These are phyloP conservation scores for Fusarium bulbicola DNA, from an alignment of 2,329 filamentous ascomycete genomes.

Conservation along the genomic window DNA sequence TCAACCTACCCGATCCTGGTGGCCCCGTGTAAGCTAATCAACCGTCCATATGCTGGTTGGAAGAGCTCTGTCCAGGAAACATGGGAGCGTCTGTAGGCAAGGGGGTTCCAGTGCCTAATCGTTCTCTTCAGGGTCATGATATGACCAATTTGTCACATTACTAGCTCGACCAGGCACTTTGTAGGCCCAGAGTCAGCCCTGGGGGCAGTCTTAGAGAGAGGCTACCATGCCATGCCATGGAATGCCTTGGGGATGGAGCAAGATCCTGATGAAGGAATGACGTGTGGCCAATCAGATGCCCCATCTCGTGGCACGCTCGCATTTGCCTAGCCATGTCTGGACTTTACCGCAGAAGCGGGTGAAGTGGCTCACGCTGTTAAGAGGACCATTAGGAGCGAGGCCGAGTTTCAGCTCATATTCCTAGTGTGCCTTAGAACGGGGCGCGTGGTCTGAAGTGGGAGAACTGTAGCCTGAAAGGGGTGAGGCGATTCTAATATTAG, in stretches of 20 bases:
- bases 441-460: slow-evolving; percentile 13
- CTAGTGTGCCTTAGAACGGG: slow-evolving; percentile 18
- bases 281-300: slow-evolving; percentile 28
- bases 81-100: not conserved
- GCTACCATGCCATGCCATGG: slow-evolving; percentile 12
- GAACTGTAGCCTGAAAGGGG: slow-evolving; percentile 4
- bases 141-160: not conserved
- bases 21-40: slow-evolving; percentile 5
- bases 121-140: not conserved
- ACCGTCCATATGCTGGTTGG: not conserved
- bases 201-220: slow-evolving; percentile 3
- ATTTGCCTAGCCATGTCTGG: slow-evolving; percentile 30
- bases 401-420: slow-evolving; percentile 30
- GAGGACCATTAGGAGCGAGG: slow-evolving; percentile 15
- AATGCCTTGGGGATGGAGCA: slow-evolving; percentile 32
- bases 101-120: not conserved
- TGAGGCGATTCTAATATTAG: not conserved
- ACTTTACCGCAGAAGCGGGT: slow-evolving; percentile 28
- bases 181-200: slow-evolving; percentile 29
- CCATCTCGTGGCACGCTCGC: slow-evolving; percentile 35
- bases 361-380: slow-evolving; percentile 21
- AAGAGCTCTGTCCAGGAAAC: not conserved
- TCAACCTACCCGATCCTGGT: not conserved
- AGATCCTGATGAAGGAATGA: slow-evolving; percentile 3
- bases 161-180: slow-evolving; percentile 20